Evolutionary conservation across 352 stramenopile genomes (phyloP), one percentile per base, ranked within the genome.

Genomic region (Phytophthora fragariaefolia): DNA sequence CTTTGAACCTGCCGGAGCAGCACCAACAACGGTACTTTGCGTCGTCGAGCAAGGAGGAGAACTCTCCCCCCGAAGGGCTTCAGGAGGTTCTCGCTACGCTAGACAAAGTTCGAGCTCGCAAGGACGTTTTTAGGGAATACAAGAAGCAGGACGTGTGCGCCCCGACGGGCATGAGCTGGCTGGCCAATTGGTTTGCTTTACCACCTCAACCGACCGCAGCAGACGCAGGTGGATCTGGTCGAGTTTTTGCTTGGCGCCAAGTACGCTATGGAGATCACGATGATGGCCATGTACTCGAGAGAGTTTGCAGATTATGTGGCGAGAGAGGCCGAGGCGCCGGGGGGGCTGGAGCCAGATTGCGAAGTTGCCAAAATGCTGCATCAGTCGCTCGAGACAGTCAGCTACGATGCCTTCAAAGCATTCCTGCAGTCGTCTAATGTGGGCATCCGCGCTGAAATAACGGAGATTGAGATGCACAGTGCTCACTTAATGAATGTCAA

Each of bases 161-260:
- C 8, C 57, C 63, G 8, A 66, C 63, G 6, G 32, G 48, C 20
- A 42, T 73, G 57, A 65, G 49, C 47, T 60, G 51, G 52, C 4
- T 73, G 32, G 58, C 32, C 46, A 73, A 72, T 38, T 65, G 63
- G 53, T 23, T 73, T 75, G 61, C 75, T 75, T 36, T 75, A 70
- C 71, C 63, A 78, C 36, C 62, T 78, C 22, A 71, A 78, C 22
- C 62, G 68, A 32, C 71, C 61, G 28, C 63, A 66, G 22, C 42
- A 65, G 20, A 75, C 66, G 6, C 57, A 73, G n/a, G 17, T 75
- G 36, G 66, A 78, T 46, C 17, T 68, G 18, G 3, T 66, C 17
- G 71, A 78, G 57, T 78, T 78, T 49, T 38, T 75, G 15, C 50
- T 70, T 45, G 71, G 71, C 3, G 71, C 71, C 40, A 69, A 54